Evolutionary conservation across 169 alveolate species (phyloP).

Genomic region (Toxoplasma gondii): DNA sequence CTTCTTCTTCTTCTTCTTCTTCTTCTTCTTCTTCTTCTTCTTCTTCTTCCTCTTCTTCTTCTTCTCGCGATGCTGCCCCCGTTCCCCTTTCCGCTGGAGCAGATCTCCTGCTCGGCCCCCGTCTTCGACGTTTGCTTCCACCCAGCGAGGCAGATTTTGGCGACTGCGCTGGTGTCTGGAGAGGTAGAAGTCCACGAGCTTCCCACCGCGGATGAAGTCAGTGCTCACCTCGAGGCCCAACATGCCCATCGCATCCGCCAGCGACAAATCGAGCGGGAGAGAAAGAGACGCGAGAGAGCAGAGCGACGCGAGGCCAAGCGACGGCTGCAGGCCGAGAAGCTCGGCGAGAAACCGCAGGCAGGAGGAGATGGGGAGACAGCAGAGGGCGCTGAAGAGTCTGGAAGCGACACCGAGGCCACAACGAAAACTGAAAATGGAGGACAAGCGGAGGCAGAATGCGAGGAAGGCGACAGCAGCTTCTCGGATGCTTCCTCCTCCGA

Average conservation of each 20-base stretch:
- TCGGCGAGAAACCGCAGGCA: background rate
- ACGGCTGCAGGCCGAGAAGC: conserved; percentile 38
- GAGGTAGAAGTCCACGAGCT: conserved; percentile 31
- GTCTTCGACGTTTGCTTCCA: conserved; percentile 44
- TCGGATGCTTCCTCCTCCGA: background rate
- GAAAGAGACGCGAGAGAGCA: background rate
- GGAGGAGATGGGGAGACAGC: background rate
- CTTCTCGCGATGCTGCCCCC: background rate
- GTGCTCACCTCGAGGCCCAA: background rate
- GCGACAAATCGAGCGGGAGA: background rate
- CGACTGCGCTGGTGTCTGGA: conserved; percentile 22
- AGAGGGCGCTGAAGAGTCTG: background rate
- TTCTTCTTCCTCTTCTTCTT: background rate
- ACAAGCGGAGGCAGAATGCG: background rate
- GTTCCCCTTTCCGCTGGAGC: background rate
- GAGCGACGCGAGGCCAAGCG: background rate
- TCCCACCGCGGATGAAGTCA: conserved; percentile 12
- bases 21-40: background rate
- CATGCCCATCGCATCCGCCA: background rate
- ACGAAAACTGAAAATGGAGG: background rate
- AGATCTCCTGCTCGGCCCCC: background rate
- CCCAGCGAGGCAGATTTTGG: background rate
- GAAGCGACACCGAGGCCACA: background rate
- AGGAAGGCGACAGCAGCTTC: background rate
- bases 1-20: background rate